Conservation (phyloP, 345 rosid species). For the Aegle marmelos region DNA sequence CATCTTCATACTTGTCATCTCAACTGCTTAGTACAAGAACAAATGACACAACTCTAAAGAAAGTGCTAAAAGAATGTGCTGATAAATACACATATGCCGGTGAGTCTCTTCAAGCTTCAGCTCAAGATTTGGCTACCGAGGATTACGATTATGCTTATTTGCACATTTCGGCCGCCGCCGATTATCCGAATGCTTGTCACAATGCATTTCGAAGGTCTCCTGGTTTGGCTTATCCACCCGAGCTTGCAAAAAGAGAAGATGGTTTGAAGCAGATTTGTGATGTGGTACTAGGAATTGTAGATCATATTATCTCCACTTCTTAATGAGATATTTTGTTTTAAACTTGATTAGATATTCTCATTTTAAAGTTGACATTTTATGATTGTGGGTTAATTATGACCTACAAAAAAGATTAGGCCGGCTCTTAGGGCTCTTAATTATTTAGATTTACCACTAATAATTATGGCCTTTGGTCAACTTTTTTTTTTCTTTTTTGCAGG, state of each 20-base stretch:
- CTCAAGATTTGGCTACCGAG: slow-evolving; percentile 47
- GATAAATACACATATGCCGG: slow-evolving; percentile 60
- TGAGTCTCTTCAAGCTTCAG: slow-evolving; percentile 50
- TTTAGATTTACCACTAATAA: too few species aligned
- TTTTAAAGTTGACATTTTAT: too few species aligned
- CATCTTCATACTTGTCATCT: slow-evolving; percentile 59
- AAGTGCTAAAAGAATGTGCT: slow-evolving; percentile 53
- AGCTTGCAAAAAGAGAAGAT: slow-evolving; percentile 59
- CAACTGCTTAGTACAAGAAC: slow-evolving; percentile 14
- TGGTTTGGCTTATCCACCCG: slow-evolving; percentile 52
- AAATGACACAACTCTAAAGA: slow-evolving; percentile 34
- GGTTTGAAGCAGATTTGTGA: slow-evolving; percentile 69
- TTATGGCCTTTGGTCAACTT: too few species aligned
- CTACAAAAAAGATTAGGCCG: too few species aligned
- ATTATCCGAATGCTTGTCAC: slow-evolving; percentile 68
- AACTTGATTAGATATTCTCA: not conserved
- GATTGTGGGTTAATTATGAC: too few species aligned
- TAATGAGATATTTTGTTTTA: not conserved
- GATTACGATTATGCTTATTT: slow-evolving; percentile 66
- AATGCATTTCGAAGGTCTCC: slow-evolving; percentile 47
- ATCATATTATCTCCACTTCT: slow-evolving; percentile 31
- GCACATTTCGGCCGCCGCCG: slow-evolving; percentile 64
- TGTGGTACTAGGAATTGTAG: slow-evolving; percentile 62
- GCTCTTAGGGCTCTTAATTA: too few species aligned
- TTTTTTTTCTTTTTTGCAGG: too few species aligned